Evolutionary conservation across 177 flowering plant species (phyloP).

Genomic region (Vitis hybrid): DNA sequence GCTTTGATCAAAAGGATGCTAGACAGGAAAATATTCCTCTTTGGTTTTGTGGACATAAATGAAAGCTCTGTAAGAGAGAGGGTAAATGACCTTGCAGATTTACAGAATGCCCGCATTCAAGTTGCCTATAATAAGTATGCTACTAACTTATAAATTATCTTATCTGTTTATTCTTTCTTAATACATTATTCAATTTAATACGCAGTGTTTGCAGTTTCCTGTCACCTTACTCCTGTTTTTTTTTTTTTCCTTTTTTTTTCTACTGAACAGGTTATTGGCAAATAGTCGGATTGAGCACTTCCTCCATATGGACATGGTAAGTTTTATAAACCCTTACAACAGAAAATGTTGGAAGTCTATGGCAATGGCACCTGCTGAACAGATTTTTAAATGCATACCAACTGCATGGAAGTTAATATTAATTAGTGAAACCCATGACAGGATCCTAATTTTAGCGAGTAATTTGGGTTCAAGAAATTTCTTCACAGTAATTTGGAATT

Average conservation of each 20-base stretch:
- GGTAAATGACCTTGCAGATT: constrained; percentile 47
- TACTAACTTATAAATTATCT: background rate
- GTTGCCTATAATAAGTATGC: constrained; percentile 61
- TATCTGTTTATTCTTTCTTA: constrained; percentile 3
- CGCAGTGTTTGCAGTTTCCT: background rate
- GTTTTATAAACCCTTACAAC: constrained; percentile 8
- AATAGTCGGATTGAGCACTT: constrained; percentile 48
- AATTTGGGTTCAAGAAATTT: no score
- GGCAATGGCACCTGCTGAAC: no score
- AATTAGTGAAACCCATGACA: no score
- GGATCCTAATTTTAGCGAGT: no score
- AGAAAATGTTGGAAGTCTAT: no score
- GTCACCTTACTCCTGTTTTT: background rate
- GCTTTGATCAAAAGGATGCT: constrained; percentile 73
- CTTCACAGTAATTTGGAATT: no score
- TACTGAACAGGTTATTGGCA: constrained; percentile 51
- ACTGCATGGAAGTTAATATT: no score
- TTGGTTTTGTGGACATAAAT: constrained; percentile 67
- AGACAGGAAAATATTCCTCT: constrained; percentile 61
- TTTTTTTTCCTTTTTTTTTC: constrained; percentile 6
- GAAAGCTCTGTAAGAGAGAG: constrained; percentile 52
- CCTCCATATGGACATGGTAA: constrained; percentile 83
- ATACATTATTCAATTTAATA: background rate
- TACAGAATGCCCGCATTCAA: constrained; percentile 54
- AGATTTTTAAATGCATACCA: no score